These are phyloP conservation scores for Rhynchospora breviuscula DNA, from an alignment of 176 grass and related monocot genomes.

Conservation along the genomic window DNA sequence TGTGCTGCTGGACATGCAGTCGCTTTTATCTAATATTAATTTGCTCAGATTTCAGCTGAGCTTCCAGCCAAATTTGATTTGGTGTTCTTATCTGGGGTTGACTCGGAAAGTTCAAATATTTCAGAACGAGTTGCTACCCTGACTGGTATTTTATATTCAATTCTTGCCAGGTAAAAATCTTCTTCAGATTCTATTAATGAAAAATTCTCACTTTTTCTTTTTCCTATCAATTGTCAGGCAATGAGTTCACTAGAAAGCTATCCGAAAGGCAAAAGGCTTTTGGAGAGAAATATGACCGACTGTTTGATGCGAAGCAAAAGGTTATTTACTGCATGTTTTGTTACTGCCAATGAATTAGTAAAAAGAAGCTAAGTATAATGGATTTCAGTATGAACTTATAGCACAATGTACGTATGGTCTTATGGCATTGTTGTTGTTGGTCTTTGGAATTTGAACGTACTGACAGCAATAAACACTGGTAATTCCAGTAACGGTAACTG, in stretches of 20 bases:
- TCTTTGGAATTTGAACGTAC: not conserved
- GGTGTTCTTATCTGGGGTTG: constrained; percentile 64
- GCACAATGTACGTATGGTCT: not conserved
- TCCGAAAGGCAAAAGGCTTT: constrained; percentile 62
- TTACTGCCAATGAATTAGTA: not conserved
- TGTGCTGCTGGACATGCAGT: constrained; percentile 11
- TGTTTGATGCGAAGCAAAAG: constrained; percentile 72
- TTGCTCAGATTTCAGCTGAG: constrained; percentile 55
- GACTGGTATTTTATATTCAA: constrained; percentile 50
- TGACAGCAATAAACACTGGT: not conserved
- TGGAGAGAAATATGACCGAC: constrained; percentile 53
- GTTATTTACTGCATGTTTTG: constrained; percentile 25
- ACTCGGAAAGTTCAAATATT: constrained; percentile 35
- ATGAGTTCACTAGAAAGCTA: constrained; percentile 44
- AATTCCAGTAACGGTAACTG: not conserved
- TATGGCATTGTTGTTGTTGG: not conserved
- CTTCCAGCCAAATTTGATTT: constrained; percentile 70
- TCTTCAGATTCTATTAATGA: not conserved
- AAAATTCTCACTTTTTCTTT: constrained; percentile 12
- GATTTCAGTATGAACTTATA: constrained; percentile 1
- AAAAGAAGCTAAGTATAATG: not conserved
- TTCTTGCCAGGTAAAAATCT: not conserved
- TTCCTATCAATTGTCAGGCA: constrained; percentile 44
- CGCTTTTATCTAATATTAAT: constrained; percentile 18
- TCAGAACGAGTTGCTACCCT: constrained; percentile 52